Evolutionary conservation across 2,329 filamentous ascomycete genomes (phyloP), one percentile per base, ranked within the genome.

Genomic region (Bipolaris oryzae): DNA sequence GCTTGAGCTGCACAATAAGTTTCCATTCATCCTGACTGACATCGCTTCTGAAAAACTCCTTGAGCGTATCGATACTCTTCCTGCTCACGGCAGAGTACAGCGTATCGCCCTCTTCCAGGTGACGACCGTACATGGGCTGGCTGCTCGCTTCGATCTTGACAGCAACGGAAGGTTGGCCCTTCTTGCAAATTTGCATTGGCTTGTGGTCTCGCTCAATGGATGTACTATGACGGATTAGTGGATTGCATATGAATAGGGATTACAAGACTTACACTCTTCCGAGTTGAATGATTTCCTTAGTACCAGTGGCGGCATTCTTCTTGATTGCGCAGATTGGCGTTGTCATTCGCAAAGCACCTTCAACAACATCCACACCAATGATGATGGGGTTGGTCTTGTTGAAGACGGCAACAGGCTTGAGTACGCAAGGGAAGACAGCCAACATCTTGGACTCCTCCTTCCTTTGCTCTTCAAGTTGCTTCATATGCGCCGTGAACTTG

Each of bases 191-290:
- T 9, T 84, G 85, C 65, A 99, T 89, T 63, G 95, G 87, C 82
- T 99, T 99, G 85, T 99, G 95, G 67, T 99, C 96, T 74, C 96
- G 89, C 78, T 99, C 94, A 73, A 99, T 99, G 1, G 90, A 93
- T 53, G 91, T 91, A n/a, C 93, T 96, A 71, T 55, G 31, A 31
- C 5, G 9, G 7, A 34, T 69, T 60, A 70, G 65, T 55, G 15
- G 21, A 41, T 16, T 21, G n/a, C 7, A 3, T 23, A 5, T 6
- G 5, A 10, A 6, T 2, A 18, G 44, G 16, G 37, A 45, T 23
- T 39, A 23, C 13, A 37, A 33, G 61, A 88, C 91, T 83, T 88
- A 96, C 91, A 99, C 95, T 90, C 95, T 89, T 58, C 95, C 95
- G 38, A 99, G 77, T 39, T 83, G 84, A 69, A 99, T 80, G 49